A percentile compares a stretch with the other conserved stretches of the same genome.
Evolutionary conservation across 129 eudicot species (phyloP).

Genomic region (Sambucus nigra): DNA sequence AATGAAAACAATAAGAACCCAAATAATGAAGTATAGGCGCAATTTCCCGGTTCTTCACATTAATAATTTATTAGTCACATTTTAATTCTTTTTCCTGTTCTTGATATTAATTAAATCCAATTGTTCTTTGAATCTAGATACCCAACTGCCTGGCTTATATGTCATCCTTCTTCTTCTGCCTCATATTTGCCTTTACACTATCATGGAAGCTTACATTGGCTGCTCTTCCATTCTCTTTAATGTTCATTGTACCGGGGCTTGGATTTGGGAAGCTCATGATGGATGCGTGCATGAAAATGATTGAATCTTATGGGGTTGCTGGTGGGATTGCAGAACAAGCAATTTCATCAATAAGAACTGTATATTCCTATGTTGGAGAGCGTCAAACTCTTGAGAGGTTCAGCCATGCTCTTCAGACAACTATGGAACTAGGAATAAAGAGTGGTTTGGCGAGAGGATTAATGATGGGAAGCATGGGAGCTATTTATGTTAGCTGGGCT

Average conservation of each 20-base stretch:
- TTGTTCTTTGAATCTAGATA: slow-evolving; percentile 24
- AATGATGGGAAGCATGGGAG: slow-evolving; percentile 72
- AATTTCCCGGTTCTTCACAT: too few species aligned
- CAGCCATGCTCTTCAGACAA: slow-evolving; percentile 48
- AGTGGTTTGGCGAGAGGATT: slow-evolving; percentile 66
- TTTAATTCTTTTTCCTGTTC: slow-evolving; percentile 2
- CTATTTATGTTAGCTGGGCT: slow-evolving; percentile 65
- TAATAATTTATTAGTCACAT: too few species aligned
- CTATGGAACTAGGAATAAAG: slow-evolving; percentile 55
- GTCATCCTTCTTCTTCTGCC: slow-evolving; percentile 60
- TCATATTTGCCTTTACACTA: slow-evolving; percentile 38
- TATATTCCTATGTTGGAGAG: slow-evolving; percentile 64
- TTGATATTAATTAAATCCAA: neutral
- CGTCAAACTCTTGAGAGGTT: slow-evolving; percentile 36
- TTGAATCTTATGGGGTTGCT: slow-evolving; percentile 48
- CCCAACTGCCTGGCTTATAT: slow-evolving; percentile 58
- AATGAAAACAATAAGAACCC: neutral
- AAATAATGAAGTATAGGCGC: too few species aligned
- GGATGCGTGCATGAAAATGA: slow-evolving; percentile 42
- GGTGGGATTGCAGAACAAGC: slow-evolving; percentile 74
- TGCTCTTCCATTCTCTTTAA: slow-evolving; percentile 53
- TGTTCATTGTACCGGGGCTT: slow-evolving; percentile 63
- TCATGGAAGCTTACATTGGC: slow-evolving; percentile 72
- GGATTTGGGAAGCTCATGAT: slow-evolving; percentile 52
- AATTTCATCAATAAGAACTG: slow-evolving; percentile 53